phyloP scores from a whole-genome alignment of 768 basidiomycete genomes.

The Tricholoma saponaceum region DNA sequence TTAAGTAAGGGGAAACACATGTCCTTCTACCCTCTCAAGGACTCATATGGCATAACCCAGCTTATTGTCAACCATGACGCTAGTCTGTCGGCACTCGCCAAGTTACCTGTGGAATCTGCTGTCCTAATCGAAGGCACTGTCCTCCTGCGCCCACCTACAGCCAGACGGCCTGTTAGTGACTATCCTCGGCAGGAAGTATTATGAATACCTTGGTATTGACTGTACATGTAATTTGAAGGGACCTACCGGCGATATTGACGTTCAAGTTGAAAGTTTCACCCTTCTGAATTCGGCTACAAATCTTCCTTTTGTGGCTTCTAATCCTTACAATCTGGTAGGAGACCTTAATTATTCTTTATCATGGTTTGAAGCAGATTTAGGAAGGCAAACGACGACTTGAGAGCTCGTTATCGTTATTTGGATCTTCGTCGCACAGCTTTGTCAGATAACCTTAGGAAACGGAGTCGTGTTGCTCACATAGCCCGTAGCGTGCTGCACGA shows the following conservation, averaged over 20 bases:
- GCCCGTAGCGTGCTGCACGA: slow-evolving; percentile 71
- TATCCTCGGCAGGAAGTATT: slow-evolving; percentile 11
- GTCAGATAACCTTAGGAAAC: slow-evolving; percentile 73
- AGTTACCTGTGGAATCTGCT: slow-evolving; percentile 72
- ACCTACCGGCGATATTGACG: slow-evolving; percentile 74
- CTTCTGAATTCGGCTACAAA: slow-evolving; percentile 77
- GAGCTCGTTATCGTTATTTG: slow-evolving; percentile 82
- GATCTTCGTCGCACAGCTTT: slow-evolving; percentile 79
- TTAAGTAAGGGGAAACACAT: slow-evolving; percentile 66
- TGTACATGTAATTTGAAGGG: slow-evolving; percentile 32
- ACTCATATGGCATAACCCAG: slow-evolving; percentile 74
- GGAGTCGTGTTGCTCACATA: slow-evolving; percentile 78
- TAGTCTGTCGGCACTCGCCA: slow-evolving; percentile 43
- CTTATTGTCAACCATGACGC: slow-evolving; percentile 57
- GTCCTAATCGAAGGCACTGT: slow-evolving; percentile 76
- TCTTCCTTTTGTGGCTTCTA: slow-evolving; percentile 86
- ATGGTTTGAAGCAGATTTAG: slow-evolving; percentile 5
- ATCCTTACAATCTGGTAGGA: slow-evolving; percentile 69
- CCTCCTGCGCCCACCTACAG: slow-evolving; percentile 54
- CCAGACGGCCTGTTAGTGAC: slow-evolving; percentile 53
- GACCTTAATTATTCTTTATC: background rate
- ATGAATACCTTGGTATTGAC: slow-evolving; percentile 12
- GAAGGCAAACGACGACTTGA: slow-evolving; percentile 82
- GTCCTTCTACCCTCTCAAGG: slow-evolving; percentile 86
- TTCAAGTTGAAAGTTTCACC: slow-evolving; percentile 63